Evolutionary conservation across 352 stramenopile genomes (phyloP).

Genomic region (Globisporangium nagaii): DNA sequence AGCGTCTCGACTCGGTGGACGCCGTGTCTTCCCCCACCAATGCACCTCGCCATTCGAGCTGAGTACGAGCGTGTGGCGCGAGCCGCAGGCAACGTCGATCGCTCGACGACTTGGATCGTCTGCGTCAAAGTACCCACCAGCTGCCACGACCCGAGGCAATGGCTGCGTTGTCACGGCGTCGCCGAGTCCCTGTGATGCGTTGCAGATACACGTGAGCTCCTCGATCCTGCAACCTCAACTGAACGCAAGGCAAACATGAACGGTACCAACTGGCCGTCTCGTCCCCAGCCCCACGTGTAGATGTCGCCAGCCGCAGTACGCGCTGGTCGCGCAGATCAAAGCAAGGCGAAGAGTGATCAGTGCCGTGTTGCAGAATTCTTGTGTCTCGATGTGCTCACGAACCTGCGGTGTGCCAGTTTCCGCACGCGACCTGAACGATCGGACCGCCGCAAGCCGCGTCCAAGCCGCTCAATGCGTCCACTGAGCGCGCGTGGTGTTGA

Average conservation of each 20-base stretch:
- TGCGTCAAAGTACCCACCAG: slow-evolving; percentile 16
- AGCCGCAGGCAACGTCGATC: slow-evolving; percentile 37
- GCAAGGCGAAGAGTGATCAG: neutral
- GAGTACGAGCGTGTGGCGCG: slow-evolving; percentile 42
- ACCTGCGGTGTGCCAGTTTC: slow-evolving; percentile 73
- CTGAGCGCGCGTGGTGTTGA: slow-evolving; percentile 14
- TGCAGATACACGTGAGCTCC: neutral
- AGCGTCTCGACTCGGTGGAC: neutral
- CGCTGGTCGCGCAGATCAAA: slow-evolving; percentile 9
- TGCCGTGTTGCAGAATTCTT: neutral
- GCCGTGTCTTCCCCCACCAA: slow-evolving; percentile 34
- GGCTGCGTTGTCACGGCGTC: slow-evolving; percentile 18
- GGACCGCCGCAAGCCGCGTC: slow-evolving; percentile 20
- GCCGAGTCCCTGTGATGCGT: slow-evolving; percentile 12
- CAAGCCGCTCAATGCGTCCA: slow-evolving; percentile 50
- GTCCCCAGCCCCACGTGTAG: slow-evolving; percentile 79
- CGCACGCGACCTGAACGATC: slow-evolving; percentile 49
- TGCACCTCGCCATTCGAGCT: slow-evolving; percentile 37
- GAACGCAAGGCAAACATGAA: neutral
- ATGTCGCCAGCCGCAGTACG: slow-evolving; percentile 55
- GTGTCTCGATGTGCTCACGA: neutral
- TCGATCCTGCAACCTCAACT: neutral
- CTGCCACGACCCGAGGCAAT: slow-evolving; percentile 43
- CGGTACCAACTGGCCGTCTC: slow-evolving; percentile 63
- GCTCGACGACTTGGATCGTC: slow-evolving; percentile 23